Percentiles rank a stretch among this genome's conserved stretches.
Evolutionary conservation across 2,329 filamentous ascomycete genomes (phyloP).

Genomic region (Cercospora sp.): DNA sequence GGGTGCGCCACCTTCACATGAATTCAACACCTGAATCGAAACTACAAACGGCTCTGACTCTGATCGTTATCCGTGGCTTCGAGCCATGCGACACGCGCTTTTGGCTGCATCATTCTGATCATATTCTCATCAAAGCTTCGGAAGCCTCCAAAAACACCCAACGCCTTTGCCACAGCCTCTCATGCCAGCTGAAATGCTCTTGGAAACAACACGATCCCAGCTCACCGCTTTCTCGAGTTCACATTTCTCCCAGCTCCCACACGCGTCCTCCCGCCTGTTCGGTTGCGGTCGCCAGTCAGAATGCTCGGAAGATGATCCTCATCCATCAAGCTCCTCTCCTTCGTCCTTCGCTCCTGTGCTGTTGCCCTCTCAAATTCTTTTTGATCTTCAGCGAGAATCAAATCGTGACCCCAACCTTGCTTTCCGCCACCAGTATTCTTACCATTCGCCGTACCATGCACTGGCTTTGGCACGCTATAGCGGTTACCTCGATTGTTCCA

Average conservation of each 20-base stretch:
- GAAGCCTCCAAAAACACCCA: not conserved
- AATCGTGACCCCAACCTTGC: constrained; percentile 77
- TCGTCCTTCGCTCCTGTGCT: constrained; percentile 62
- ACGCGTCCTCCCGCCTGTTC: constrained; percentile 65
- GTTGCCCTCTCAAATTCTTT: constrained; percentile 77
- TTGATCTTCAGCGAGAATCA: constrained; percentile 92
- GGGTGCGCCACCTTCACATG: not conserved
- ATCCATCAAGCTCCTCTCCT: constrained; percentile 86
- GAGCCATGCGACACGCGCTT: too few relatives aligned
- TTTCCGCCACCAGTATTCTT: constrained; percentile 74
- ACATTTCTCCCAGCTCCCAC: constrained; percentile 85
- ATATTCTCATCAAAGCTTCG: not conserved
- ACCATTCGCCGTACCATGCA: constrained; percentile 76
- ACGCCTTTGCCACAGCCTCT: not conserved
- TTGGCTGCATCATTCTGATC: not conserved
- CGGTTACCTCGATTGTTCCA: constrained; percentile 92
- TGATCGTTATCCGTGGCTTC: not conserved
- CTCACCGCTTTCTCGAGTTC: constrained; percentile 69
- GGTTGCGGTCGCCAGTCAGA: constrained; percentile 73
- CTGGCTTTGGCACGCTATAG: constrained; percentile 89
- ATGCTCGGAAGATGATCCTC: constrained; percentile 87
- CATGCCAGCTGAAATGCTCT: not conserved
- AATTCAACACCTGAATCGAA: not conserved
- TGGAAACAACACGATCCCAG: not conserved
- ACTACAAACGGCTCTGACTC: not conserved